Base-by-base conservation (phyloP, 139 green algal species). In the Dunaliella sp. region DNA sequence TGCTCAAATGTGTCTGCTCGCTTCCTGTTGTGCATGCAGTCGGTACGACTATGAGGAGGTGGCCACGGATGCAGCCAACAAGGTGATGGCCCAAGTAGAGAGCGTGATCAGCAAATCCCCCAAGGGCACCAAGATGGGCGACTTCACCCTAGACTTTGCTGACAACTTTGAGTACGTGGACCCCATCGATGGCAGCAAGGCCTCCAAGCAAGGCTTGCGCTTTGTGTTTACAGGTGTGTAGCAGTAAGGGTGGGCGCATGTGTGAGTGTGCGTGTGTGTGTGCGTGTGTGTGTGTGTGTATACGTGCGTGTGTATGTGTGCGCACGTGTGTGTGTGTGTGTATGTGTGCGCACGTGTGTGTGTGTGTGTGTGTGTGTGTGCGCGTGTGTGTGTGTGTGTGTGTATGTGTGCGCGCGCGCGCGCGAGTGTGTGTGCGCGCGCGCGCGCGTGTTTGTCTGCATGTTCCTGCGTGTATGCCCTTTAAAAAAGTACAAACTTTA, bases 91-190 rank as follows among this genome's bases (percentile, higher is more conserved):
- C 38, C 91, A 98, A 86, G 86, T 99, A 72, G 88, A 93, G 25
- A 75, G 58, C 1, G 74, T 86, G 35, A 83, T 82, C 32, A 38
- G 3, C 16, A 58, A 48, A 22, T 85, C 81, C 21, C 81, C 81
- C 57, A 85, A 85, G 81, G 95, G 95, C 72, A 91, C 95, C 88
- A 95, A 95, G 88, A 91, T 97, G n/a, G 91, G 89, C 2, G 80
- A 90, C 30, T 99, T 96, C 87, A 92, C 90, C 73, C 86, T 99
- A 48, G 92, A 93, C 25, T 90, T 92, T 3, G 97, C 97, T 3
- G 97, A 99, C 88, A 96, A 99, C 91, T 99, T 99, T 90, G 90
- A 92, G 72, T 99, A 99, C 94, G 98, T 93, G 3, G 97, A 99
- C 90, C 97, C 97, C 82, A 96, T 99, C 75, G 96, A 99, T 84